Conservation (phyloP, 257 asterid genomes). For the Mitragyna speciosa region DNA sequence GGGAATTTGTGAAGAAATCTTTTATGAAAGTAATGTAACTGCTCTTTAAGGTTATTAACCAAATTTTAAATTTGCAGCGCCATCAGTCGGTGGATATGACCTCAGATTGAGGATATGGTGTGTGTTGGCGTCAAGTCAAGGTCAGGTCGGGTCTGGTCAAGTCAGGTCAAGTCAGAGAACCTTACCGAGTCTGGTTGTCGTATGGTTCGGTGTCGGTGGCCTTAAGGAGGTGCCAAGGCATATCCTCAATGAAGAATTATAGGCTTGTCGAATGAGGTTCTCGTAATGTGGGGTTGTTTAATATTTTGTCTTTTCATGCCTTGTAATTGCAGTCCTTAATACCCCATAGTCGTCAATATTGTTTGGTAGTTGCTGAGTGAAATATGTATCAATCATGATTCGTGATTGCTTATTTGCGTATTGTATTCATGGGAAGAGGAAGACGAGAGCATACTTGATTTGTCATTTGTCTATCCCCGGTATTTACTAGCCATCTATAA, state of each 20-base stretch:
- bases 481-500: not conserved
- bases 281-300: not conserved
- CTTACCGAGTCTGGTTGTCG: slow-evolving; percentile 46
- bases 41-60: not conserved
- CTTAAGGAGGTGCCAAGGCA: slow-evolving; percentile 42
- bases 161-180: slow-evolving; percentile 40
- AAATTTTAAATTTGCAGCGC: slow-evolving; percentile 11
- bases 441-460: not conserved
- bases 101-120: slow-evolving; percentile 38
- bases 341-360: slow-evolving; percentile 23
- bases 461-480: not conserved
- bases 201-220: slow-evolving; percentile 41
- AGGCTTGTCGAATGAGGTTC: slow-evolving; percentile 11
- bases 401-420: not conserved
- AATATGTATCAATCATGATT: slow-evolving; percentile 11
- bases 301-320: slow-evolving; percentile 18
- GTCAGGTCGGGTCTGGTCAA: slow-evolving; percentile 23
- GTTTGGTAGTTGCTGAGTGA: slow-evolving; percentile 19
- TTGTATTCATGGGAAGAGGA: slow-evolving; percentile 2
- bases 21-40: not conserved
- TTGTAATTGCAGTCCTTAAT: slow-evolving; percentile 22
- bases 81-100: slow-evolving; percentile 23
- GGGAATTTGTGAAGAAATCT: not conserved
- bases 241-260: slow-evolving; percentile 24
- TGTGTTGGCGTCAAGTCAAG: slow-evolving; percentile 27